Base-by-base conservation (phyloP, 306 rosid genomes). In the Datisca glomerata region DNA sequence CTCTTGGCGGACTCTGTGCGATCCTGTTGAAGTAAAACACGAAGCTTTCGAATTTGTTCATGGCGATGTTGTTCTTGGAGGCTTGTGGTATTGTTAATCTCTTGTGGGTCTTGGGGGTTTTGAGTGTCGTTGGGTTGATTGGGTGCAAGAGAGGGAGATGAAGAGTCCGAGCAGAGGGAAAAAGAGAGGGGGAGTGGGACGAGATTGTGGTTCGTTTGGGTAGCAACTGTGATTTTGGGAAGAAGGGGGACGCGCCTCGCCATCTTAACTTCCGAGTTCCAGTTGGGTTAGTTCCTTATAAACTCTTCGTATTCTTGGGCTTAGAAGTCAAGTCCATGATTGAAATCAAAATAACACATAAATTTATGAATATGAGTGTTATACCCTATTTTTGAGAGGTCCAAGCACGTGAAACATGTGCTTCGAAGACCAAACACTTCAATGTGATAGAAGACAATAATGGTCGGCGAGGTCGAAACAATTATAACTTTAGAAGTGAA, bases 31-130 rank as follows among this genome's bases (percentile, higher is more conserved):
- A 75, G 66, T 51, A 86, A 65, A n/a, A 24, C 18, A 11, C 56
- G 71, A 43, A 81, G 64, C 56, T 69, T 70, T 27, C 64, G 68
- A 47, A 76, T 61, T 17, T 41, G 66, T 38, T 72, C 56, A 63
- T 45, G 49, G 49, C 71, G 67, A 18, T 62, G 41, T 2, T 65
- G 56, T 6, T 69, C 36, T 15, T 41, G 33, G 42, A 45, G 49
- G 21, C 12, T 16, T 14, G 49, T n/a, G 14, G 49, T 47, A 2
- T 18, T 41, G 31, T 41, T 25, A 45, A 31, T 42, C 34, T 44
- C 45, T 15, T 36, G 2, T 0, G 45, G 34, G 18, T 25, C 3
- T 15, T 36, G 2, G 0, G 45, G 34, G 18, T 25, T 4, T 7
- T 6, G 7, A 6, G 51, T 9, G 21, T 12, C 13, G 20, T 24